Evolutionary conservation across 164 flowering plant species (phyloP).

Genomic region (Magnolia kwangsiensis): DNA sequence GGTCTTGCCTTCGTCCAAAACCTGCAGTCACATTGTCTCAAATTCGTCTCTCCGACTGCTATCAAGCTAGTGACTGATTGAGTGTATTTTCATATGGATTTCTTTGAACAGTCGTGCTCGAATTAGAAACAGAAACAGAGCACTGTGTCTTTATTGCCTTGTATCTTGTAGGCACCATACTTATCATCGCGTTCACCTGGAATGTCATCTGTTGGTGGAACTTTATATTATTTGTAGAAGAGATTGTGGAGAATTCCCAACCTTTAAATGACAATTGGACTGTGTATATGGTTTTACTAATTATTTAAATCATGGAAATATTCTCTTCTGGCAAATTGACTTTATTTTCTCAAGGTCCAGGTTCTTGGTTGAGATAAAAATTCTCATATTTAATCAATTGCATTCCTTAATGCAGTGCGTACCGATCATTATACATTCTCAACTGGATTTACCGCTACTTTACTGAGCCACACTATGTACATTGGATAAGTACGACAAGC

Average conservation of each 20-base stretch:
- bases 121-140: no score
- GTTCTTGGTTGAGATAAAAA: neutral
- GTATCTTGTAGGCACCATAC: no score
- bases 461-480: constrained; percentile 76
- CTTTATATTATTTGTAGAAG: neutral
- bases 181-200: no score
- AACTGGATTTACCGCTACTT: constrained; percentile 95
- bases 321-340: neutral
- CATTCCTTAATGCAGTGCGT: constrained; percentile 53
- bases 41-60: no score
- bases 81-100: no score
- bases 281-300: neutral
- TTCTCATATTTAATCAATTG: neutral
- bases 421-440: constrained; percentile 71
- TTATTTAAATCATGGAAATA: neutral
- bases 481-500: constrained; percentile 72
- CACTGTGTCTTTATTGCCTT: no score
- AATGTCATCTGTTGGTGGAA: no score
- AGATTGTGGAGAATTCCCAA: neutral
- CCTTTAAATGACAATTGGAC: neutral
- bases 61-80: no score
- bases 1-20: no score
- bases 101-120: no score
- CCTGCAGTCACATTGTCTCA: no score
- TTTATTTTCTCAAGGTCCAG: neutral